Evolutionary conservation across 148 eudicot genomes (phyloP).

Genomic region (Rhododendron vialii): DNA sequence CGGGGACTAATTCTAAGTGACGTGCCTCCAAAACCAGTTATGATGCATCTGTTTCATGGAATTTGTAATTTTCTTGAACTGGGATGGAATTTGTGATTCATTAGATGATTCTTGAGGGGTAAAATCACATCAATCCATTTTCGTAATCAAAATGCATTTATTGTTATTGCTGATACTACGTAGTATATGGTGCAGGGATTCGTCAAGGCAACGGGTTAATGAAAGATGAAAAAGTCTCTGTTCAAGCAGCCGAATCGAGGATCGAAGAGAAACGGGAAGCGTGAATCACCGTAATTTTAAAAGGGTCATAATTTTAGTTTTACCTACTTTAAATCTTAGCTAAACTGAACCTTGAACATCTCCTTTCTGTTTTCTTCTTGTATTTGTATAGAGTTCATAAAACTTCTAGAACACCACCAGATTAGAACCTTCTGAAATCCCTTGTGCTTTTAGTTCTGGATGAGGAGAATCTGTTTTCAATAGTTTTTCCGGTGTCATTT

Average conservation of each 20-base stretch:
- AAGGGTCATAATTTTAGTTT: background rate
- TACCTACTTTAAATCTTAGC: background rate
- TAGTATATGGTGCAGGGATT: background rate
- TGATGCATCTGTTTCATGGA: background rate
- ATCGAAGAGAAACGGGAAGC: slow-evolving; percentile 16
- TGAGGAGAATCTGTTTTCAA: background rate
- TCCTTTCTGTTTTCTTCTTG: background rate
- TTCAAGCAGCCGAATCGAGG: slow-evolving; percentile 3
- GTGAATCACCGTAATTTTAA: background rate
- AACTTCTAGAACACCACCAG: background rate
- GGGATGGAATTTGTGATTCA: background rate
- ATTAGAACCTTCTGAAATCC: background rate
- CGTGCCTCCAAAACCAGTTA: background rate
- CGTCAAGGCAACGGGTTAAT: slow-evolving; percentile 8
- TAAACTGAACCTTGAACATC: background rate
- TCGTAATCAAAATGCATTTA: background rate
- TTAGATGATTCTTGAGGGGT: background rate
- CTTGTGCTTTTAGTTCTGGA: background rate
- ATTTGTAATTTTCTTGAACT: background rate
- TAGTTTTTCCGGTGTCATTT: background rate
- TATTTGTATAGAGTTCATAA: background rate
- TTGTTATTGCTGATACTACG: background rate
- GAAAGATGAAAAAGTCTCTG: slow-evolving; percentile 10
- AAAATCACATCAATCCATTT: background rate
- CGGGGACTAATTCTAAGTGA: background rate